phyloP scores from a whole-genome alignment of 495 filamentous ascomycete genomes.

The Podospora pseudoanserina region DNA sequence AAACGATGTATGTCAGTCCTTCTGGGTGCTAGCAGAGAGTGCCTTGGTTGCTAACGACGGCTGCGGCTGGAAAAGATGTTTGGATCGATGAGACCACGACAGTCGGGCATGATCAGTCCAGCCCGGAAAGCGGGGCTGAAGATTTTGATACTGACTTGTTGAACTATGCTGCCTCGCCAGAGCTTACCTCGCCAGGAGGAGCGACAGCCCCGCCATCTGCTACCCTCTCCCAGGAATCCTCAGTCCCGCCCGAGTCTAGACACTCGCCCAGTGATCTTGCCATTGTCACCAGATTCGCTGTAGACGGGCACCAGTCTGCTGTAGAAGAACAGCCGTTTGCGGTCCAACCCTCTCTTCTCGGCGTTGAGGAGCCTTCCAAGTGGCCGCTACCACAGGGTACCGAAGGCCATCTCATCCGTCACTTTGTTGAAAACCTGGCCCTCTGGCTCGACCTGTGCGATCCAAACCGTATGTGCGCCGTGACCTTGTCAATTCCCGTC shows the following conservation, averaged over 20 bases:
- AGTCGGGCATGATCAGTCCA: slow-evolving; percentile 19
- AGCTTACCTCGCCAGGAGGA: neutral
- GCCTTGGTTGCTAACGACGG: neutral
- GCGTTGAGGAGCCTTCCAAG: slow-evolving; percentile 6
- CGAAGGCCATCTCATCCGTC: slow-evolving; percentile 44
- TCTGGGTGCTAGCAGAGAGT: neutral
- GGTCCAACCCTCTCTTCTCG: neutral
- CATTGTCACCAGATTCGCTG: neutral
- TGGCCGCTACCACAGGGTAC: slow-evolving; percentile 39
- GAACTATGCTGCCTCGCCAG: neutral
- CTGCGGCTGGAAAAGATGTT: slow-evolving; percentile 15
- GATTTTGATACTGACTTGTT: slow-evolving; percentile 11
- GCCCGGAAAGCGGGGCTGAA: slow-evolving; percentile 21
- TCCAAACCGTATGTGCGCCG: slow-evolving; percentile 25
- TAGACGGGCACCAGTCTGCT: neutral
- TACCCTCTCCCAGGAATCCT: neutral
- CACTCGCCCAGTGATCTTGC: neutral
- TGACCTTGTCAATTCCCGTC: neutral
- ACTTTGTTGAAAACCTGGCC: slow-evolving; percentile 48
- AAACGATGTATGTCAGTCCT: slow-evolving; percentile 22
- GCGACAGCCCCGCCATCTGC: neutral
- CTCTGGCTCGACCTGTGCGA: slow-evolving; percentile 59
- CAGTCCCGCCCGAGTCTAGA: neutral
- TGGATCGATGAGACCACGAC: slow-evolving; percentile 30
- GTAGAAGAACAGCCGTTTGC: neutral